phyloP scores from a whole-genome alignment of 768 basidiomycete genomes.

The Cyclocybe cylindracea region DNA sequence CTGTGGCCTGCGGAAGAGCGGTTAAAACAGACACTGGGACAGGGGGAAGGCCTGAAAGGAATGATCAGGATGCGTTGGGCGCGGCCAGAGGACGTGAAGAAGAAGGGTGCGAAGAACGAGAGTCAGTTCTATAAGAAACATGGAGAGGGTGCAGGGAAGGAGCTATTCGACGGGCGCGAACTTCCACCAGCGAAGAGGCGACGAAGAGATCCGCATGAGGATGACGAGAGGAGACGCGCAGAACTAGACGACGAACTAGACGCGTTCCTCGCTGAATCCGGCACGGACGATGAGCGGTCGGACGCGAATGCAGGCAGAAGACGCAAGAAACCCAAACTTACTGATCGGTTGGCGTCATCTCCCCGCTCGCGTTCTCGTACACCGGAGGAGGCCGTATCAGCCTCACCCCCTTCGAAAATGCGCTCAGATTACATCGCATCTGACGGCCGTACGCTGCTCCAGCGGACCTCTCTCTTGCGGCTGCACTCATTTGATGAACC shows the following conservation, averaged over 20 bases:
- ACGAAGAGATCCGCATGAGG: slow-evolving; percentile 36
- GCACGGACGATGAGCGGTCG: slow-evolving; percentile 26
- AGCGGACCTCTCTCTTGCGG: slow-evolving; percentile 54
- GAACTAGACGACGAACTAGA: slow-evolving; percentile 71
- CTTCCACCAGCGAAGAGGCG: slow-evolving; percentile 36
- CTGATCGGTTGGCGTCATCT: too few relatives aligned
- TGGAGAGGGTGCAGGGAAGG: slow-evolving; percentile 62
- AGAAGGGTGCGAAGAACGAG: slow-evolving; percentile 68
- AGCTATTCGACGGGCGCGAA: slow-evolving; percentile 40
- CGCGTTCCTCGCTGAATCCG: slow-evolving; percentile 57
- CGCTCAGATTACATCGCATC: slow-evolving; percentile 61
- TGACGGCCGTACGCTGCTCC: slow-evolving; percentile 53
- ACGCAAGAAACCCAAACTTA: neutral
- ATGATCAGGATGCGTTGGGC: slow-evolving; percentile 79
- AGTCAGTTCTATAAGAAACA: slow-evolving; percentile 83
- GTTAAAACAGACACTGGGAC: slow-evolving; percentile 70
- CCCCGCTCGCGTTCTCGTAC: too few relatives aligned
- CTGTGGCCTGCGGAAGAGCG: slow-evolving; percentile 83
- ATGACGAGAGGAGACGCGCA: slow-evolving; percentile 36
- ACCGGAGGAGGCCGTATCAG: slow-evolving; percentile 17
- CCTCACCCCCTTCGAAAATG: slow-evolving; percentile 65
- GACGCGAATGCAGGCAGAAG: slow-evolving; percentile 2
- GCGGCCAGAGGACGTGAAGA: slow-evolving; percentile 68
- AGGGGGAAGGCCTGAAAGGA: slow-evolving; percentile 68
- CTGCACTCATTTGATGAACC: slow-evolving; percentile 28